Base-by-base conservation (phyloP, 441 rosid species). In the Adansonia rubrostipa region DNA sequence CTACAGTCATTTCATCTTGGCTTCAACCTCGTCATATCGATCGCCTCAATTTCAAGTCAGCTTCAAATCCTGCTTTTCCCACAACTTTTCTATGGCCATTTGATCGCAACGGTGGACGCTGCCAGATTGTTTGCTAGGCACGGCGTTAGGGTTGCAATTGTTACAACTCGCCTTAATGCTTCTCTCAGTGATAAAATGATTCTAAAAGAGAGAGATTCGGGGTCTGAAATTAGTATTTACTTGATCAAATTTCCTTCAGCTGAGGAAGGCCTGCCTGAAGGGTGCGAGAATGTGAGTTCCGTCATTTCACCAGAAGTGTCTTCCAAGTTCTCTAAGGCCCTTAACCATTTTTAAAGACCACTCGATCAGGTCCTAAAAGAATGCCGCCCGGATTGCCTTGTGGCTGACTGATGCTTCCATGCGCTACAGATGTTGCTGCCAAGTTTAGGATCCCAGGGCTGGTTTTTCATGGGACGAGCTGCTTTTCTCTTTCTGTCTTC, bases 381-480 rank as follows among this genome's bases (percentile, higher is more conserved):
- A 40, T 53, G 44, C 17, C 61, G 61, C 0, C 88, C 88, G 4
- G 65, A 86, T 36, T 84, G 85, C 77, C 78, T 85, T 70, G 83
- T 71, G 56, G 81, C 87, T 0, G 88, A 87, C 53, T 78, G 72
- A 82, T 83, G 3, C 83, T 76, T 44, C 80, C 83, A 1, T 87
- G 87, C 86, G 81, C 90, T 0, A 82, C 76, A 13, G 82, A 84
- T 44, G 76, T 82, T 10, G 84, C 87, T 2, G 4, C 1, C 20
- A 88, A 85, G 19, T 79, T 85, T 11, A 82, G 87, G 50, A 84
- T 85, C 17, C 87, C 86, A 4, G 75, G 87, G 74, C 78, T 84
- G 45, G 88, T 82, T n/a, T 84, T 87, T 53, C 81, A 79, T 20
- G 87, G 87, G 22, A 77, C 82, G 9, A 79, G 84, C 15, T 81